Conservation (phyloP, 345 rosid species). For the Ceriops zippeliana region DNA sequence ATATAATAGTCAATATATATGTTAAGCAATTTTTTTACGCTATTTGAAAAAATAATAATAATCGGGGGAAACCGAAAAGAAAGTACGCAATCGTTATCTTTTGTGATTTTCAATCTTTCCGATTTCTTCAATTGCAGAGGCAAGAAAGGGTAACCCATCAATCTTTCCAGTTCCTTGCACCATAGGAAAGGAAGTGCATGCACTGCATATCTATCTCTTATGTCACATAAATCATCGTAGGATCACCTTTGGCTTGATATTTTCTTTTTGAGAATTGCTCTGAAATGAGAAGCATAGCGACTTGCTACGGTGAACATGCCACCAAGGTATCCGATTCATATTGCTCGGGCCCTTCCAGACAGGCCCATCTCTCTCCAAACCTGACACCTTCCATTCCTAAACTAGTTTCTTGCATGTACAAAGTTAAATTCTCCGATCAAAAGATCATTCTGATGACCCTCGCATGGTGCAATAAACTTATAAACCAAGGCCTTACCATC, state of each 20-base stretch:
- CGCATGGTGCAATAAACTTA: constrained; percentile 52
- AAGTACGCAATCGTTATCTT: constrained; percentile 21
- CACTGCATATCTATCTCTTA: neutral
- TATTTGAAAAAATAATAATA: neutral
- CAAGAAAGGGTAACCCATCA: constrained; percentile 9
- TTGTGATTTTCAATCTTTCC: constrained; percentile 41
- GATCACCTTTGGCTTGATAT: neutral
- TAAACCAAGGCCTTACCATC: constrained; percentile 33
- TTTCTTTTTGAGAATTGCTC: neutral
- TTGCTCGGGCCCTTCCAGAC: constrained; percentile 73
- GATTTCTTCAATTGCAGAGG: constrained; percentile 4
- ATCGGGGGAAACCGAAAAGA: constrained; percentile 33
- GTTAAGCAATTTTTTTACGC: too few relatives aligned
- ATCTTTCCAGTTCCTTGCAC: constrained; percentile 30
- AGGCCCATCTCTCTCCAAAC: constrained; percentile 45
- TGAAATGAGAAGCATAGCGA: constrained; percentile 63
- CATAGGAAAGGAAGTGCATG: constrained; percentile 27
- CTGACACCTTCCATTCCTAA: constrained; percentile 49
- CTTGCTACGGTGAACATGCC: constrained; percentile 82
- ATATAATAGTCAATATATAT: too few relatives aligned
- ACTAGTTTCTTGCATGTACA: constrained; percentile 52
- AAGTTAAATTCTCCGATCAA: constrained; percentile 37
- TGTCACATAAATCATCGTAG: neutral
- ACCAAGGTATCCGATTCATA: constrained; percentile 72
- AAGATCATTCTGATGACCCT: constrained; percentile 45